Percentiles rank a stretch among this genome's conserved stretches.
These are phyloP conservation scores for Phytophthora sp. DNA, from an alignment of 352 stramenopile species.

Conservation along the genomic window DNA sequence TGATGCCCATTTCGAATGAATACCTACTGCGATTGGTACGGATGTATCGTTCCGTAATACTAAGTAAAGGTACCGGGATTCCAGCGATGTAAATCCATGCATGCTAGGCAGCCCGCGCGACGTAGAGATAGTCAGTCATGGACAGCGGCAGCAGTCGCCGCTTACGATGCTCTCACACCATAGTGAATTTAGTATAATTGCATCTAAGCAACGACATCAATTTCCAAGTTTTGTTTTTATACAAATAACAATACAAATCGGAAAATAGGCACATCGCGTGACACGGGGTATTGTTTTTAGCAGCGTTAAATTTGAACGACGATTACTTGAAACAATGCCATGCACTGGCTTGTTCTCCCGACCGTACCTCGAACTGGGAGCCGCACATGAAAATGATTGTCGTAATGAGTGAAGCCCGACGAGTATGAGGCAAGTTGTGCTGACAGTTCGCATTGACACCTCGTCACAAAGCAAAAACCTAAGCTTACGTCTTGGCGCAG, in stretches of 20 bases:
- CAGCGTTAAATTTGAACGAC: not conserved
- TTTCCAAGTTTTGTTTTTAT: slow-evolving; percentile 13
- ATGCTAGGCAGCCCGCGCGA: too few species aligned
- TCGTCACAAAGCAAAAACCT: too few species aligned
- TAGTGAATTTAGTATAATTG: slow-evolving; percentile 2
- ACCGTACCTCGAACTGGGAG: slow-evolving; percentile 13
- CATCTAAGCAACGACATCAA: not conserved
- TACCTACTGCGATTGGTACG: not conserved
- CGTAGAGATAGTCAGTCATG: not conserved
- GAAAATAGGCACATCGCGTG: not conserved
- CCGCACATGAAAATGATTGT: not conserved
- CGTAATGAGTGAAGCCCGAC: not conserved
- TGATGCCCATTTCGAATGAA: not conserved
- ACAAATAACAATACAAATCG: not conserved
- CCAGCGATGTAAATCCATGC: too few species aligned
- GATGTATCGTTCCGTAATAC: not conserved
- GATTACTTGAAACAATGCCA: slow-evolving; percentile 1
- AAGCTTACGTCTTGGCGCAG: not conserved
- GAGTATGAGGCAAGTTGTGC: not conserved
- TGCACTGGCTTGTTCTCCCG: slow-evolving; percentile 27
- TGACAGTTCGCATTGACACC: too few species aligned
- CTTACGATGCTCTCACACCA: too few species aligned
- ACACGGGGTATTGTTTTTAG: slow-evolving; percentile 20
- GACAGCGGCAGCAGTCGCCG: not conserved
- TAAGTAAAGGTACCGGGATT: too few species aligned